phyloP scores from a whole-genome alignment of 2,329 filamentous ascomycete genomes.

The Aspergillus fijiensis region DNA sequence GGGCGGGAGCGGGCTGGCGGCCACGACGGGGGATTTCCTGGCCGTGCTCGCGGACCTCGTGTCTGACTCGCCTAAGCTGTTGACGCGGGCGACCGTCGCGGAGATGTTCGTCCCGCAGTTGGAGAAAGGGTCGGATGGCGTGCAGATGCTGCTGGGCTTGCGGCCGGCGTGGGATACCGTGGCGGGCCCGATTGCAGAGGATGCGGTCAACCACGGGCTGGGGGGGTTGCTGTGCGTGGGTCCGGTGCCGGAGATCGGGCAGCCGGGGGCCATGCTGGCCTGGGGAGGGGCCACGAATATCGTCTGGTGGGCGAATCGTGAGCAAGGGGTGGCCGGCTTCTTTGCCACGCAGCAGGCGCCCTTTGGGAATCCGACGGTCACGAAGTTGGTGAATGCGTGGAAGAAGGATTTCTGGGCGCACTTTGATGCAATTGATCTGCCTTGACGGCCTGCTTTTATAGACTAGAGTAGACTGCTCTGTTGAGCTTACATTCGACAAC shows the following conservation, averaged over 20 bases:
- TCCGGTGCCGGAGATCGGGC: conserved; percentile 2
- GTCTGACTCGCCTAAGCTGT: background rate
- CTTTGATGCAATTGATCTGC: background rate
- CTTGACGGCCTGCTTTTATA: background rate
- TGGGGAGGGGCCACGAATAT: conserved; percentile 12
- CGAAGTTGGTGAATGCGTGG: conserved; percentile 9
- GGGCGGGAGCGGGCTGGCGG: background rate
- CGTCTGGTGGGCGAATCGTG: conserved; percentile 8
- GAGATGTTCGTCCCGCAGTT: conserved; percentile 10
- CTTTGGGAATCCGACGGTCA: conserved; percentile 9
- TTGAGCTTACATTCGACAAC: no score
- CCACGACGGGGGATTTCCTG: background rate
- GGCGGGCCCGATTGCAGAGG: background rate
- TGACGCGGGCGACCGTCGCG: background rate
- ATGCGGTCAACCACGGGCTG: conserved; percentile 8
- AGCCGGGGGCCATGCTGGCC: conserved; percentile 4
- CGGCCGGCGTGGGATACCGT: conserved; percentile 4
- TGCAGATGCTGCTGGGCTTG: conserved; percentile 7
- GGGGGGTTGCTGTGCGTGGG: background rate
- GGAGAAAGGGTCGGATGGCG: background rate
- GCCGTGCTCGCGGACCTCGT: conserved; percentile 4
- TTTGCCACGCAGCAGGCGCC: conserved; percentile 12
- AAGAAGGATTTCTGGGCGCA: conserved; percentile 10
- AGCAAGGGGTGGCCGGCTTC: conserved; percentile 6
- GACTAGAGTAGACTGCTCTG: no score